Percentiles rank a stretch among this genome's conserved stretches.
phyloP scores from a whole-genome alignment of 768 basidiomycete species.

The Rubroboletus satanas region DNA sequence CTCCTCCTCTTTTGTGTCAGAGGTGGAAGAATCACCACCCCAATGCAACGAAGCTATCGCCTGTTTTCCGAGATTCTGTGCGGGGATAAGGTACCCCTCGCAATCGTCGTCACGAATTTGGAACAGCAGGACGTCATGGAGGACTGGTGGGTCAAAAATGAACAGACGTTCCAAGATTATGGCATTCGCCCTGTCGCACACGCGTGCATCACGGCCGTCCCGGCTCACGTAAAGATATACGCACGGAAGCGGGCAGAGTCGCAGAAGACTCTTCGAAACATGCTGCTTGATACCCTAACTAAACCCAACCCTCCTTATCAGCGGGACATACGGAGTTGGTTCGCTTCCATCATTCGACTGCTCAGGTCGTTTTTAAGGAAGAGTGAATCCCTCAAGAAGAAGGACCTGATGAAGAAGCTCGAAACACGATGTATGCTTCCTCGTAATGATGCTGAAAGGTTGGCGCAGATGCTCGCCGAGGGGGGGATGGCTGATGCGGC shows the following conservation, averaged over 20 bases:
- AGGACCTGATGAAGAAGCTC: background rate
- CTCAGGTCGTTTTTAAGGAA: background rate
- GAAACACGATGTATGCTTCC: background rate
- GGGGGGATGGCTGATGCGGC: background rate
- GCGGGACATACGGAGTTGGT: slow-evolving; percentile 2
- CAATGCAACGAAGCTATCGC: slow-evolving; percentile 9
- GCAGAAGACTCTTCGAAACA: background rate
- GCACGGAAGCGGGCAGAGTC: slow-evolving; percentile 3
- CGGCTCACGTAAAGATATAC: background rate
- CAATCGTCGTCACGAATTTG: slow-evolving; percentile 11
- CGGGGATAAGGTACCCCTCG: slow-evolving; percentile 5
- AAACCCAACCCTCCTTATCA: background rate
- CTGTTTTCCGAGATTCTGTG: slow-evolving; percentile 15
- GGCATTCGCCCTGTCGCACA: slow-evolving; percentile 3
- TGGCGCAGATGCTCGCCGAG: background rate
- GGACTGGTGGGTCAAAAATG: slow-evolving; percentile 13
- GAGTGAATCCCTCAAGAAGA: background rate
- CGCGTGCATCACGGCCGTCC: slow-evolving; percentile 9
- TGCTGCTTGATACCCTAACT: background rate
- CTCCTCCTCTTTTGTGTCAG: slow-evolving; percentile 16
- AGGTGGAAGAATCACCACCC: background rate
- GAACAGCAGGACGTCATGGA: slow-evolving; percentile 8
- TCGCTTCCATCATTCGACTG: background rate
- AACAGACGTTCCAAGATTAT: background rate
- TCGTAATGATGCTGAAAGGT: background rate